Evolutionary conservation across 75 land plant genomes (phyloP), one percentile per base, ranked within the genome.

Genomic region (Picea glauca): DNA sequence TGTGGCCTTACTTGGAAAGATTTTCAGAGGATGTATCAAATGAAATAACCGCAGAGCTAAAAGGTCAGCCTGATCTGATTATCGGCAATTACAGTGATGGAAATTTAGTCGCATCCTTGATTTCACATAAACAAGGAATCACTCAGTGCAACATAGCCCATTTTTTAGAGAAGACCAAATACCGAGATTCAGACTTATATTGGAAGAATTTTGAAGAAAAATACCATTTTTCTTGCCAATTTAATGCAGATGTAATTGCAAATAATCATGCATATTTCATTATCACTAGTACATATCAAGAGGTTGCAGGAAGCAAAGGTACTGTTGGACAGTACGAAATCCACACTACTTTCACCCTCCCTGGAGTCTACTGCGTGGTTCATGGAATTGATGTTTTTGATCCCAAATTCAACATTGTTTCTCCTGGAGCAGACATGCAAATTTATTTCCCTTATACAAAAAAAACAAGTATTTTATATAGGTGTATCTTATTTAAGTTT

Each of bases 321-420:
- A 80, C 84, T 38, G 88, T 92, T 2, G 95, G 98, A 57, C 98
- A 91, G 64, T 93, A 95, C 78, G 95, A 95, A 80, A 91, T 92
- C 82, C 98, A 95, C 65, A 58, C 32, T 3, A 87, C 93, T 2
- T 95, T 90, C 79, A 93, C 93, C 0, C 72, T 95, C 67, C 95
- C 98, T 30, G 96, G 98, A 61, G 88, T 87, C 13, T 88, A 84
- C 68, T 83, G 95, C 20, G 93, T 93, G 13, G 91, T 88, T 17
- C 84, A 94, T 50, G 98, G 98, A 43, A 89, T 95, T 80, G 85
- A 91, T 79, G 92, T 93, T 21, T 93, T 95, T 50, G 93, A 95
- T 80, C 95, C 98, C 9, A 95, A 93, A 80, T 95, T 95, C 85
- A 95, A 95, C 84, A 93, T 95, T 38, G 98, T 90, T 46, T 81